Evolutionary conservation across 2,329 filamentous ascomycete genomes (phyloP), one percentile per base, ranked within the genome.

Genomic region (Ascochyta lentis): DNA sequence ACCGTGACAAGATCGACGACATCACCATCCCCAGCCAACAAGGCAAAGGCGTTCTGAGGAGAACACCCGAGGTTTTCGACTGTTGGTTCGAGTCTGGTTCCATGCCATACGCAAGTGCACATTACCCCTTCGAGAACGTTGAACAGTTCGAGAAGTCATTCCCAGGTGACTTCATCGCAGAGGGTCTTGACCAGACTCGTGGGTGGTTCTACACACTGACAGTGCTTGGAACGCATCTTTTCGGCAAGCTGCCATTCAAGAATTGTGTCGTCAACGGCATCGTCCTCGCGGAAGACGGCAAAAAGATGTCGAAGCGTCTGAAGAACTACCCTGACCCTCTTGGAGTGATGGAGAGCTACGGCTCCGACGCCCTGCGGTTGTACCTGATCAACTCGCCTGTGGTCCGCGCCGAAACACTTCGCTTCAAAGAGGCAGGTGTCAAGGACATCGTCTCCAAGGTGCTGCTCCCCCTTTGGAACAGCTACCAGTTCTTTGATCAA

Each of bases 231-330:
- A 95, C 90, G 7, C 91, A 96, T 72, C 83, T 97, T 4, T 96
- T 95, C 67, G 90, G 90, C 39, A 84, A 86, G 33, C 86, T 92
- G 2, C 92, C 94, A 0, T 97, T 96, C 83, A 88, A 95, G 78
- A 97, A 96, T 74, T 96, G 92, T 68, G 91, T 97, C n/a, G 92
- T 96, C 59, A 97, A 96, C 71, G 93, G 93, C 45, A 95, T 96
- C 60, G 92, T 97, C 4, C 83, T 97, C 37, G 93, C 93, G 0
- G 92, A 96, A 73, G 92, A 96, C 70, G 94, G 94, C 52, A 97
- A 96, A 82, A 98, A 98, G 82, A 98, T 98, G 94, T 96, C 92
- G 6, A 98, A 98, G 79, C 87, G 94, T 49, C 82, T 96, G 54
- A 96, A 97, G 80, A 98, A 98, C 77, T 98, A 96, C 76, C 94